Base-by-base conservation (phyloP, 75 land plant genomes). In the Pinus albicaulis region DNA sequence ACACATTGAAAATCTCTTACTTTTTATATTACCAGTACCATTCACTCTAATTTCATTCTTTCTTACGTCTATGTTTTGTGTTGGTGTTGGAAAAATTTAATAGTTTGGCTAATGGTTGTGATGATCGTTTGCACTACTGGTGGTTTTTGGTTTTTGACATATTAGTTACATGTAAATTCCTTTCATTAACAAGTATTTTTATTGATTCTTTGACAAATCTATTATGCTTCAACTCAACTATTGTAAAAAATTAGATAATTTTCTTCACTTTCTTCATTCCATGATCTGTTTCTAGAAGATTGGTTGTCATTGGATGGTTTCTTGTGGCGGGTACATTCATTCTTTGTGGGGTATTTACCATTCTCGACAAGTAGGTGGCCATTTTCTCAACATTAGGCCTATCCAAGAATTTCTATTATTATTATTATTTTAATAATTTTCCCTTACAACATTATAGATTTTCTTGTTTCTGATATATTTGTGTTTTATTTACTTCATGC, bases 231-330 rank as follows among this genome's bases (percentile, higher is more conserved):
- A 64, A 13, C 15, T 26, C 31, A 28, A 28, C 31, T 28, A 28
- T 31, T 64, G 3, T 64, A 3, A 38, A 38, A 64, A 64, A 15
- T 64, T 26, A 12, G 31, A 64, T 31, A 28, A 3, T 64, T 64
- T 15, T 31, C 0, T 23, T 64, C 6, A 28, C 1, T 65, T 10
- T 22, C 5, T 3, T 38, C 1, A 38, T 3, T 38, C 4, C 48
- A 52, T 36, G 22, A 7, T 71, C 55, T 56, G 4, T 82, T 31
- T 38, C 26, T 58, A 23, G 76, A 92, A 95, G 95, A 77, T 87
- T 95, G 78, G 83, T 95, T 7, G 22, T 89, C 8, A 80, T 90
- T 76, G 98, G 98, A 26, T 95, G 95, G 95, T 61, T 95, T 22
- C 91, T 95, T 75, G 98, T 95, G 28, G 88, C 86, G 57, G 82